Evolutionary conservation across 1,139 yeast species (phyloP).

Genomic region (Scheffersomyces stambukii): DNA sequence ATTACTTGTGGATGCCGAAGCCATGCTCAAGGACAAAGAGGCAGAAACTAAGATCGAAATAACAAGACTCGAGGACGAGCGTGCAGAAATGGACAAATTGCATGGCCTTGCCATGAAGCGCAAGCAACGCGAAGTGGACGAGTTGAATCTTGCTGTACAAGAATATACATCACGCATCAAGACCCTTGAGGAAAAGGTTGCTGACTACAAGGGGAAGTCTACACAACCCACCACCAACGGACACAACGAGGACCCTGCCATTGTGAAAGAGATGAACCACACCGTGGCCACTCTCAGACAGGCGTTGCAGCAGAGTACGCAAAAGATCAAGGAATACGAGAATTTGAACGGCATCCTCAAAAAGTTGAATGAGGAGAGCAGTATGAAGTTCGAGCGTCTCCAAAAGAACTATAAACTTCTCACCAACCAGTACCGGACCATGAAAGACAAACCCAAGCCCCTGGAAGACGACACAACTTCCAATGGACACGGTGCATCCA

Average conservation of each 20-base stretch:
- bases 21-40: constrained; percentile 45
- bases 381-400: constrained; percentile 59
- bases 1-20: constrained; percentile 65
- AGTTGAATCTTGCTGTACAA: constrained; percentile 28
- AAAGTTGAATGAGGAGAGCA: constrained; percentile 64
- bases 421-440: constrained; percentile 52
- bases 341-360: constrained; percentile 54
- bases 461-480: too few species aligned
- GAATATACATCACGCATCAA: constrained; percentile 23
- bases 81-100: constrained; percentile 53
- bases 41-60: constrained; percentile 27
- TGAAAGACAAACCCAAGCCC: constrained; percentile 8
- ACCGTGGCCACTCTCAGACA: constrained; percentile 47
- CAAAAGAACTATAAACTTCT: constrained; percentile 62
- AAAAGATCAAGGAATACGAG: constrained; percentile 53
- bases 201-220: constrained; percentile 13
- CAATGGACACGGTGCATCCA: constrained; percentile 1
- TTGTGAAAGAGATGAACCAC: constrained; percentile 9
- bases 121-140: constrained; percentile 50
- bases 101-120: constrained; percentile 44
- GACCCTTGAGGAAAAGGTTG: constrained; percentile 40
- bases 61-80: constrained; percentile 48
- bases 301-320: constrained; percentile 48
- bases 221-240: constrained; percentile 17
- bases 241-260: constrained; percentile 22